These are phyloP conservation scores for Persicaria maculosa DNA, from an alignment of 148 eudicot species.

Conservation along the genomic window DNA sequence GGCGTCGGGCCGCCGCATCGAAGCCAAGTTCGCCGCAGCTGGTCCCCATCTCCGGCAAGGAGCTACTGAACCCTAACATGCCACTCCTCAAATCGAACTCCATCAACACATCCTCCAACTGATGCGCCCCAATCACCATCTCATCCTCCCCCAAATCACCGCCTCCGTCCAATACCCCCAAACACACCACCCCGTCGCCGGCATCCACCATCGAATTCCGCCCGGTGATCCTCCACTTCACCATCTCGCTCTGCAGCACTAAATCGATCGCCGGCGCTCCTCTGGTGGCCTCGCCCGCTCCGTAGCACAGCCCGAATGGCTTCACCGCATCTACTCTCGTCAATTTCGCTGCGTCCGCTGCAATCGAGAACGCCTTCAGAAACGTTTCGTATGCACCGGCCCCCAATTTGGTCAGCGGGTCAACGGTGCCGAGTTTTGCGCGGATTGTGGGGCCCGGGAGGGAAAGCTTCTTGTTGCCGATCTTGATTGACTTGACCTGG, in stretches of 20 bases:
- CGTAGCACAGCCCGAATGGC: neutral
- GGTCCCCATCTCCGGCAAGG: neutral
- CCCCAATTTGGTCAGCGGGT: conserved; percentile 6
- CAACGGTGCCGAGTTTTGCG: conserved; percentile 7
- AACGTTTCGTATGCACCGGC: neutral
- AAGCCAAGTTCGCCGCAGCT: neutral
- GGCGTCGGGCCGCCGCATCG: neutral
- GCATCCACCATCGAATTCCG: conserved; percentile 12
- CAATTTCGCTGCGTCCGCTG: neutral
- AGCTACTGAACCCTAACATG: conserved; percentile 2
- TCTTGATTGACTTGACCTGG: conserved; percentile 7
- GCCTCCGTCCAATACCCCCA: conserved; percentile 8
- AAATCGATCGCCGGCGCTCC: conserved; percentile 7
- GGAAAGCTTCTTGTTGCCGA: neutral
- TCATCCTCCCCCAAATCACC: neutral
- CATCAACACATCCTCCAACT: conserved; percentile 6
- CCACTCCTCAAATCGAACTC: conserved; percentile 14
- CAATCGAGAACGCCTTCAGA: neutral
- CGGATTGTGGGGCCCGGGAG: neutral
- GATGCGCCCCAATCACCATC: conserved; percentile 5
- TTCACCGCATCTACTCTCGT: neutral
- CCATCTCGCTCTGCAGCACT: conserved; percentile 15
- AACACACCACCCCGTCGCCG: neutral
- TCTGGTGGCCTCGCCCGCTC: neutral
- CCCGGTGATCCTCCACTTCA: conserved; percentile 12